Percentiles rank a stretch among this genome's conserved stretches.
Evolutionary conservation across 169 alveolate genomes (phyloP).

Genomic region (Plasmodium falciparum): DNA sequence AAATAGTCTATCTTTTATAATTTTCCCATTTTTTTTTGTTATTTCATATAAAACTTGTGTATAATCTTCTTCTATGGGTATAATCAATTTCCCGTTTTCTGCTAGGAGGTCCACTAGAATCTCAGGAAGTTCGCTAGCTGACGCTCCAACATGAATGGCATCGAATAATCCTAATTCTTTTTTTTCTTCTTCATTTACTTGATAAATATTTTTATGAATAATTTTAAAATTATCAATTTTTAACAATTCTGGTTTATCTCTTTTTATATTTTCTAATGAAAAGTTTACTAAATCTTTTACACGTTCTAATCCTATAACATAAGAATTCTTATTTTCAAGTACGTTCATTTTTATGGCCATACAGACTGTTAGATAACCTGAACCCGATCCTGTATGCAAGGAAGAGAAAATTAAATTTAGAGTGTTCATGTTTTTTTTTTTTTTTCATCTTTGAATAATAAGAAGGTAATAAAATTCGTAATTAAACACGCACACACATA

Average conservation of each 20-base stretch:
- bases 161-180: conserved; percentile 64
- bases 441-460: not conserved
- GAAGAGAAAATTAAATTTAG: no score
- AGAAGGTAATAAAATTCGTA: no score
- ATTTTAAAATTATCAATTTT: conserved; percentile 65
- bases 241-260: conserved; percentile 75
- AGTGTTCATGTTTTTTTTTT: no score
- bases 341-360: conserved; percentile 73
- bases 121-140: conserved; percentile 78
- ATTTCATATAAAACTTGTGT: conserved; percentile 76
- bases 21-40: conserved; percentile 65
- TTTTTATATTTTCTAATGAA: conserved; percentile 54
- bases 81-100: conserved; percentile 63
- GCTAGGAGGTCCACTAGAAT: conserved; percentile 63
- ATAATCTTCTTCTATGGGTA: conserved; percentile 66
- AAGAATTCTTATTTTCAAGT: conserved; percentile 58
- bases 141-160: conserved; percentile 78
- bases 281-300: conserved; percentile 63
- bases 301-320: conserved; percentile 67
- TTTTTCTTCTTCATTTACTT: conserved; percentile 70
- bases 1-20: conserved; percentile 69
- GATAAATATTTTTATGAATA: conserved; percentile 72
- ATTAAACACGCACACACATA: not conserved
- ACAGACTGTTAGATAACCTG: conserved; percentile 74
- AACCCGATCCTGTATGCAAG: conserved; percentile 53